Base-by-base conservation (phyloP, 2,329 filamentous ascomycete genomes). In the Paecilomyces sp. region DNA sequence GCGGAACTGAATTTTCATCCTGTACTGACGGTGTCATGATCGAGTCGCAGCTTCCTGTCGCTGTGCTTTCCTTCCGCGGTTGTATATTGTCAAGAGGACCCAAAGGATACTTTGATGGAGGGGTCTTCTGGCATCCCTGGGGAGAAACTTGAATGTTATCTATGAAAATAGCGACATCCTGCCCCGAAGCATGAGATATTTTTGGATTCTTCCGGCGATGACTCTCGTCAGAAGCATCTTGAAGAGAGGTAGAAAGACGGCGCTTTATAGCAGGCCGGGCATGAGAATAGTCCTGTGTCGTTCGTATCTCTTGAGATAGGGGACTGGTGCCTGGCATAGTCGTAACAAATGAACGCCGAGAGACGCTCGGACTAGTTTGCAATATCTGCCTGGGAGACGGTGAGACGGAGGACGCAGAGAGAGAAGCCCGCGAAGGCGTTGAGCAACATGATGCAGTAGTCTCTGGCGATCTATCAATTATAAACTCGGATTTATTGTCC, bases 401-500 rank as follows among this genome's bases (percentile, higher is more conserved):
- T 47, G 13, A 47, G 41, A 47, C 18, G 41, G 33, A 50, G 13
- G 34, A 1, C 22, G 58, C 56, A 11, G 64, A 55, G 31, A 33
- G 8, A 33, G 33, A 50, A 25, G 34, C 12, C 24, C 57, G 56
- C 11, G 64, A 55, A 18, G 55, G 61, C n/a, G 63, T 61, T 28
- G 68, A 66, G 54, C 57, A 62, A 11, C 62, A 64, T 4, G 67
- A 62, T 13, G 59, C 67, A 41, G 64, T 57, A 9, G 64, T 62
- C 53, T 66, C 70, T 18, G 66, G 65, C 3, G 70, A 72, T 55
- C 60, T 60, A 50, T 64, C 64, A 13, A 62, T 54, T 47, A 68
- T 65, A 50, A 71, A 74, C 4, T 67, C 60, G 9, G 62, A 58
- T 1, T 60, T 58, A 24, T 59, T 65, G 64, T 86, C 82, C 0